These are phyloP conservation scores for Lactifluus piperatus DNA, from an alignment of 768 basidiomycete genomes.

Conservation along the genomic window DNA sequence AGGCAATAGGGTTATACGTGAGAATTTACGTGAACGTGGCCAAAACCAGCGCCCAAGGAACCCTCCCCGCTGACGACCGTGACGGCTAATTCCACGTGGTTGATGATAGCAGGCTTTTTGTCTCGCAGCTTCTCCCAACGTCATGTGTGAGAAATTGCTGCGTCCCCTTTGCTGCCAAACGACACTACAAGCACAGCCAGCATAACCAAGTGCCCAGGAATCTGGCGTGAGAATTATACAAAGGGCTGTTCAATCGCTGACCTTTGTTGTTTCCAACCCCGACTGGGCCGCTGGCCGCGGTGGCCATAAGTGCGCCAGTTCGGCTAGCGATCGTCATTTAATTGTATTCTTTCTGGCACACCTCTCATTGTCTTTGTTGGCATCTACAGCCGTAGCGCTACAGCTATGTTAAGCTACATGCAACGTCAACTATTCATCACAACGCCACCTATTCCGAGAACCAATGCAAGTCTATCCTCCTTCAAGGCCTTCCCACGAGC, in stretches of 20 bases:
- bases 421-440: not conserved
- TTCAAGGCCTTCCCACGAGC: not conserved
- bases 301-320: not conserved
- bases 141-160: not conserved
- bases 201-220: not conserved
- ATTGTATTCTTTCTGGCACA: not conserved
- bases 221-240: not conserved
- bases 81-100: not conserved
- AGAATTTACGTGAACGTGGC: not conserved
- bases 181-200: not conserved
- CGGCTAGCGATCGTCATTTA: not conserved
- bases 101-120: not conserved
- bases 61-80: not conserved
- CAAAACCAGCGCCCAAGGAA: not conserved
- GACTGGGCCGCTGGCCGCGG: not conserved
- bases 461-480: not conserved
- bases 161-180: not conserved
- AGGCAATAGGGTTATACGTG: not conserved
- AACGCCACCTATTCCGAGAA: not conserved
- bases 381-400: slow-evolving; percentile 9
- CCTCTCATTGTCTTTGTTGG: not conserved
- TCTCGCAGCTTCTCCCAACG: not conserved
- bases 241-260: slow-evolving; percentile 7
- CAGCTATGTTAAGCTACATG: slow-evolving; percentile 7
- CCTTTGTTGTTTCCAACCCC: slow-evolving; percentile 2